Evolutionary conservation across 2,329 filamentous ascomycete genomes (phyloP).

Genomic region (Paramyrothecium sp.): DNA sequence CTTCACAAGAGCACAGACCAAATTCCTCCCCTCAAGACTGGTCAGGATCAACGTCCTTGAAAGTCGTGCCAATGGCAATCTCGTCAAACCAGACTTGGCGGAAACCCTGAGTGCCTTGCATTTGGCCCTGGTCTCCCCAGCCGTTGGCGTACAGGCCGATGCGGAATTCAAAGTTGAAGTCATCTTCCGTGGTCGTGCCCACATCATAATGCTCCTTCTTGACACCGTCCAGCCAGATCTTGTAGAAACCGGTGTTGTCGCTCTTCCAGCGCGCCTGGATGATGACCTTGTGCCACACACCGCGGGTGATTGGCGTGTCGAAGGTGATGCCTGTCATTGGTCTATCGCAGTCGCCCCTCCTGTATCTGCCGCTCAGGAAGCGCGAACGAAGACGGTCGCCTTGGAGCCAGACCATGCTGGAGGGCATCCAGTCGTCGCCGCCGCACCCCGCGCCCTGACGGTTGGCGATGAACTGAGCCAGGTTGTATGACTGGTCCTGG

Average conservation of each 20-base stretch:
- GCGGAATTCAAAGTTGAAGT: conserved; percentile 41
- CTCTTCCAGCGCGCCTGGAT: conserved; percentile 44
- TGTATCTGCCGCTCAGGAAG: conserved; percentile 25
- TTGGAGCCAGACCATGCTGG: conserved; percentile 45
- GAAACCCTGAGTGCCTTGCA: conserved; percentile 38
- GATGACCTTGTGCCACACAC: conserved; percentile 44
- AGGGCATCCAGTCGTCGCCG: conserved; percentile 45
- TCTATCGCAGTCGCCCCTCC: conserved; percentile 20
- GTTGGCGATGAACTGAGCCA: conserved; percentile 51
- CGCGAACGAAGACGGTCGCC: conserved; percentile 41
- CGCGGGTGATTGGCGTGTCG: conserved; percentile 36
- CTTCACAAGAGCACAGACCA: too few relatives aligned
- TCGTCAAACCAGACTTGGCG: conserved; percentile 51
- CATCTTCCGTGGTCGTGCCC: conserved; percentile 43
- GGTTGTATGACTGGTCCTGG: conserved; percentile 41
- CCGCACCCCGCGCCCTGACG: conserved; percentile 39
- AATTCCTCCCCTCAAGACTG: neutral
- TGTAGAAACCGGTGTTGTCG: conserved; percentile 41
- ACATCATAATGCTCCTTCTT: conserved; percentile 35
- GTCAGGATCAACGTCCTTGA: conserved; percentile 19
- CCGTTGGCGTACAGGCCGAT: conserved; percentile 50
- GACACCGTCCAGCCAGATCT: conserved; percentile 44
- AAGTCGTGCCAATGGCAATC: conserved; percentile 40
- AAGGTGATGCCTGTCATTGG: conserved; percentile 18
- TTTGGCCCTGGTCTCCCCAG: conserved; percentile 41